phyloP scores from a whole-genome alignment of 169 alveolate genomes.

The Plasmodium fragile region DNA sequence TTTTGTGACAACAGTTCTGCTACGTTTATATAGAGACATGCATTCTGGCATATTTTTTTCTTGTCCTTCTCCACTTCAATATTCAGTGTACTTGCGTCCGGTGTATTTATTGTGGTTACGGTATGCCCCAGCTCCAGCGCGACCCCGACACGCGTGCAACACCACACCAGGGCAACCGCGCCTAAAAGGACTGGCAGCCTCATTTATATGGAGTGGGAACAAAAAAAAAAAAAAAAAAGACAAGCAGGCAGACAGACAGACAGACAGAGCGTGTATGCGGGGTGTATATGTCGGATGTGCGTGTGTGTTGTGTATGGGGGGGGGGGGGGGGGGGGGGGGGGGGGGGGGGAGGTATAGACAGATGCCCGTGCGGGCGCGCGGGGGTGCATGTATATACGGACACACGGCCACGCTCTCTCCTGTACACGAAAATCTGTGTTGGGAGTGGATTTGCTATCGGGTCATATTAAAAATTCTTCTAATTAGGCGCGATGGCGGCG shows the following conservation, averaged over 20 bases:
- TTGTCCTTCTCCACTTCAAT: conserved; percentile 4
- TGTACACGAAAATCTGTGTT: background rate
- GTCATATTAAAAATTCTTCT: background rate
- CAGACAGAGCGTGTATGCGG: background rate
- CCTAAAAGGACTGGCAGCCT: background rate
- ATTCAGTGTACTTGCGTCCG: background rate
- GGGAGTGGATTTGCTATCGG: background rate
- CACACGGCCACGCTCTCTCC: background rate
- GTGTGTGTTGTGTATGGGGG: no score
- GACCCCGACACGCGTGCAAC: background rate
- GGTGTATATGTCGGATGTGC: no score
- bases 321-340: no score
- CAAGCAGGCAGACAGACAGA: no score
- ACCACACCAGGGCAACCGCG: background rate
- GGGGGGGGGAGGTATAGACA: no score
- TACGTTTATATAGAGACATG: background rate
- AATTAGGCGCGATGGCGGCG: background rate
- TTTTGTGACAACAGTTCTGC: background rate
- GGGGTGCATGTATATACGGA: background rate
- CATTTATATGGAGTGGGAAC: background rate
- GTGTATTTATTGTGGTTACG: background rate
- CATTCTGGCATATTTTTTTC: background rate
- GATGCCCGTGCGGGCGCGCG: background rate
- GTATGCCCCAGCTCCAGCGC: background rate
- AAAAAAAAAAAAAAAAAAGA: no score